Conservation (phyloP, 2,329 filamentous ascomycete genomes). For the Fusarium phyllophilum region DNA sequence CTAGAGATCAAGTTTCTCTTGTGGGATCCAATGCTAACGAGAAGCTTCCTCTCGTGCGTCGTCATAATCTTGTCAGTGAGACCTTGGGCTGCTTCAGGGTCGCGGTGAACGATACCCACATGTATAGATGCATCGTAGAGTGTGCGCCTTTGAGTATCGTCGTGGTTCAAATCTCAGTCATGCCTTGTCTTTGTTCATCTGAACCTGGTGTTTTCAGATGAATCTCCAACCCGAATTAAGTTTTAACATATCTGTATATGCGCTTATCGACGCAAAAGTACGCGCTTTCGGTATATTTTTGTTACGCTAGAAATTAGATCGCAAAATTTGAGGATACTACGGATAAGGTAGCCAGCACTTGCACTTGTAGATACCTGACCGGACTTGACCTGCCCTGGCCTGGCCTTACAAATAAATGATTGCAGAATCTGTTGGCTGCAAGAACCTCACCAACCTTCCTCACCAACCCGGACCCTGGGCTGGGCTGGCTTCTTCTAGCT, state of each 20-base stretch:
- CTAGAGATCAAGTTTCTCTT: constrained; percentile 20
- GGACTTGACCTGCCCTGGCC: no score
- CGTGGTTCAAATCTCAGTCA: not conserved
- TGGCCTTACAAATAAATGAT: constrained; percentile 4
- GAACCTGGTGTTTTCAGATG: not conserved
- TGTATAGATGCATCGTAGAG: not conserved
- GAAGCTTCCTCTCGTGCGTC: not conserved
- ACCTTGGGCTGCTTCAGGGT: not conserved
- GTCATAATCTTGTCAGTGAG: constrained; percentile 19
- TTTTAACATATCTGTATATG: not conserved
- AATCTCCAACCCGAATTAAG: not conserved
- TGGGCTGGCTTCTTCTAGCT: constrained; percentile 1
- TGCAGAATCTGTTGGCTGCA: constrained; percentile 28
- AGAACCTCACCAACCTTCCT: constrained; percentile 22
- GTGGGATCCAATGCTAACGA: not conserved
- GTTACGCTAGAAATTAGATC: not conserved
- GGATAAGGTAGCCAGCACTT: not conserved
- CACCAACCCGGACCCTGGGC: constrained; percentile 27
- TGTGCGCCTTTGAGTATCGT: not conserved
- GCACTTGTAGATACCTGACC: constrained; percentile 3
- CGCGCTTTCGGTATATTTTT: no score
- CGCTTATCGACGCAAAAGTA: not conserved
- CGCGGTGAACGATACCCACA: not conserved
- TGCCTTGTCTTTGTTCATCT: not conserved
- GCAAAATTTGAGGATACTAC: not conserved